Evolutionary conservation across 1,284 basidiomycete species (phyloP).

Genomic region (Microbotryum violaceum): DNA sequence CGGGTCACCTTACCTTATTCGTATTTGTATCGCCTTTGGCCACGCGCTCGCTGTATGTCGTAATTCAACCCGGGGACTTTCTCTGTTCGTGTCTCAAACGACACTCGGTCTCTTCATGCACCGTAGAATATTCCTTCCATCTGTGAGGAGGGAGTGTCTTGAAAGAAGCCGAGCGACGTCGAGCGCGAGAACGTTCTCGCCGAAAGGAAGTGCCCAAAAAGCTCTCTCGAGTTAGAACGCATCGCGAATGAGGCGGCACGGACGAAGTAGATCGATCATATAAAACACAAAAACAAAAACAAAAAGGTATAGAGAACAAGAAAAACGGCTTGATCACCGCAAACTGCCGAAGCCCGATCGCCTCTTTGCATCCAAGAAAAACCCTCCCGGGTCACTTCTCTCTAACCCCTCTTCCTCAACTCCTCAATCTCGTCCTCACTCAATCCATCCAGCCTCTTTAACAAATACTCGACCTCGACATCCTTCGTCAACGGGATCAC

Average conservation of each 20-base stretch:
- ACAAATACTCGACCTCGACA: constrained; percentile 92
- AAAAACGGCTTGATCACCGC: neutral
- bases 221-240: neutral
- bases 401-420: constrained; percentile 44
- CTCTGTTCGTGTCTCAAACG: neutral
- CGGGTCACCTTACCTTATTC: neutral
- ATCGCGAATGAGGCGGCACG: too few relatives aligned
- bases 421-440: constrained; percentile 68
- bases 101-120: too few relatives aligned
- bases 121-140: neutral
- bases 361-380: neutral
- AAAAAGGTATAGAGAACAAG: too few relatives aligned
- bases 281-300: too few relatives aligned
- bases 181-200: neutral
- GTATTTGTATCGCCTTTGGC: neutral
- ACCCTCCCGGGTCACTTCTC: neutral
- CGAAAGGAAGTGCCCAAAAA: neutral
- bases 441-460: constrained; percentile 73
- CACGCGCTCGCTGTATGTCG: neutral
- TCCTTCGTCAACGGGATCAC: constrained; percentile 97
- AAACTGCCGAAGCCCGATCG: neutral
- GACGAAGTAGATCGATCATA: too few relatives aligned
- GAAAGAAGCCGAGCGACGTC: too few relatives aligned
- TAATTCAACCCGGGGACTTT: neutral
- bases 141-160: too few relatives aligned